Evolutionary conservation across 2,329 filamentous ascomycete species (phyloP), one percentile per base, ranked within the genome.

Genomic region (Trichoderma oligosporum): DNA sequence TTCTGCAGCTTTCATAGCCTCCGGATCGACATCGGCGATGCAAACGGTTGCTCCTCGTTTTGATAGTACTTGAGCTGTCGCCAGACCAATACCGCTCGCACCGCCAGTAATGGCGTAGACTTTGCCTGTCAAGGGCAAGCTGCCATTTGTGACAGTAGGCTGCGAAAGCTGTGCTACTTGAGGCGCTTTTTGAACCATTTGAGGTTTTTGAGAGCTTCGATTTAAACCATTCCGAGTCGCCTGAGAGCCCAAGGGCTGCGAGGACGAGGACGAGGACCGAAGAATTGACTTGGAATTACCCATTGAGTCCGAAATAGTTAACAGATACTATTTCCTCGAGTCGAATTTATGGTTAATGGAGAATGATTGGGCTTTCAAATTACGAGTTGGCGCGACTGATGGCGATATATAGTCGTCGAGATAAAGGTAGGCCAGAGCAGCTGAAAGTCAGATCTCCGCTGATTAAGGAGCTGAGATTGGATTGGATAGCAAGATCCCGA

Each of bases 31-130:
- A 53, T 77, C 74, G 18, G 71, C 69, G 42, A 76, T 63, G 60
- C 69, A 71, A 12, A 75, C 66, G 0, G 60, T 69, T 9, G 71
- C 75, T 5, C 74, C 72, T 22, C 69, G 66, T 35, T 60, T 58
- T 2, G 70, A 65, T 16, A 77, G 66, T n/a, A 72, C 64, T 56
- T 71, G 68, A 20, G 73, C 71, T 2, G 74, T 72, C 1, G 73
- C 74, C 20, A 73, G 64, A 1, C 74, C 75, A 59, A 78, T 78
- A 14, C 76, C 70, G 42, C 68, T 68, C 20, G 67, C 68, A 14
- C 67, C 70, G 33, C 70, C 70, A 4, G 68, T 71, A 38, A 71
- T 61, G 54, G 66, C 66, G 48, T 64, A 70, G 4, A 71, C 68
- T 36, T 66, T 62, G 22, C 63, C 67, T 22, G 55, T 49, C 52